These are phyloP conservation scores for Phytophthora tentaculata DNA, from an alignment of 352 stramenopile species.

Conservation along the genomic window DNA sequence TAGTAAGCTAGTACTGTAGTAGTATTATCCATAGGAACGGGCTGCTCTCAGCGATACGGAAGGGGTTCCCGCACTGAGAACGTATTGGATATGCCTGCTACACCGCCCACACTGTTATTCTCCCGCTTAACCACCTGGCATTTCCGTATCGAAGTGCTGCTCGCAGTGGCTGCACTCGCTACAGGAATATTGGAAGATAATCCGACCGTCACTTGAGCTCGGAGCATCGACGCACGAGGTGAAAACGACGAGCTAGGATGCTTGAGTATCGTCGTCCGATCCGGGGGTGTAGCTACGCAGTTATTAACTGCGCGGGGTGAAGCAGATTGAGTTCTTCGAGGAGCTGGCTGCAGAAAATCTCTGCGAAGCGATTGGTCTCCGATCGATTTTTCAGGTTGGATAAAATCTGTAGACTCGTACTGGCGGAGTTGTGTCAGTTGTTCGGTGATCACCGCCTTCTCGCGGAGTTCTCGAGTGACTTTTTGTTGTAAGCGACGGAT, in stretches of 20 bases:
- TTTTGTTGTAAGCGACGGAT: conserved; percentile 73
- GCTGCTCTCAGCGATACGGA: no score
- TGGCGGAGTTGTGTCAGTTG: conserved; percentile 47
- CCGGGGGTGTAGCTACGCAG: conserved; percentile 14
- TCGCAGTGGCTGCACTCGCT: conserved; percentile 10
- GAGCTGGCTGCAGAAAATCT: conserved; percentile 7
- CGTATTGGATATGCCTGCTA: conserved; percentile 50
- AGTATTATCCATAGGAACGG: no score
- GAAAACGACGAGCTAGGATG: conserved; percentile 59
- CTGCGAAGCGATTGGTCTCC: conserved; percentile 5
- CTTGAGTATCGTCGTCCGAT: conserved; percentile 18
- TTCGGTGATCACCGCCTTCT: conserved; percentile 53
- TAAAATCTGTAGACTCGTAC: conserved; percentile 10
- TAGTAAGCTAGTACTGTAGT: conserved; percentile 18
- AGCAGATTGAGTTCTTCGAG: conserved; percentile 26
- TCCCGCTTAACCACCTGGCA: conserved; percentile 62
- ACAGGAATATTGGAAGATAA: conserved; percentile 5
- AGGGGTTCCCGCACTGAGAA: conserved; percentile 55
- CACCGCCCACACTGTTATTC: conserved; percentile 32
- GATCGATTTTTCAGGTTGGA: conserved; percentile 5
- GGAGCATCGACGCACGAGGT: conserved; percentile 34
- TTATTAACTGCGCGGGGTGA: conserved; percentile 18
- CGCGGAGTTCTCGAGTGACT: conserved; percentile 52
- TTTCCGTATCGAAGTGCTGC: conserved; percentile 30
- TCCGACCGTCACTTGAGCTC: conserved; percentile 13